Evolutionary conservation across 441 rosid species (phyloP).

Genomic region (Euphorbia schlechtendalii): DNA sequence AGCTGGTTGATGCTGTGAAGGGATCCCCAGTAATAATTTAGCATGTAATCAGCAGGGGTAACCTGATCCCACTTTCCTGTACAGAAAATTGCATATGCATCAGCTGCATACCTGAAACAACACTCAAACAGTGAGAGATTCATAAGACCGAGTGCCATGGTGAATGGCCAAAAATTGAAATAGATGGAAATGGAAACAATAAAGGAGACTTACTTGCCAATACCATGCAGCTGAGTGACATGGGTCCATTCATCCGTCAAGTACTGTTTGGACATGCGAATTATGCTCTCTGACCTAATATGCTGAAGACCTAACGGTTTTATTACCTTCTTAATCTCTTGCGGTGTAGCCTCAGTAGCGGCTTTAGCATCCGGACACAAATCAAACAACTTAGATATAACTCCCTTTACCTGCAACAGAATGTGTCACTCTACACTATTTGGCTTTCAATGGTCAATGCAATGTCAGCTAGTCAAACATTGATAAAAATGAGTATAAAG

Average conservation of each 20-base stretch:
- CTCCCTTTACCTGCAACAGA: constrained; percentile 36
- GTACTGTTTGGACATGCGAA: constrained; percentile 49
- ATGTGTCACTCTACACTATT: no score
- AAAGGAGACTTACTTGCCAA: constrained; percentile 60
- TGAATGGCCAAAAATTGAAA: no score
- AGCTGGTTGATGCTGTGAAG: background rate
- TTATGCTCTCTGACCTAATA: constrained; percentile 53
- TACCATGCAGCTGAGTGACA: constrained; percentile 63
- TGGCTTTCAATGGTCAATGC: no score
- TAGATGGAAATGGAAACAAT: background rate
- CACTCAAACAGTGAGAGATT: no score
- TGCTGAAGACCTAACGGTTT: constrained; percentile 47
- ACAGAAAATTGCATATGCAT: constrained; percentile 83
- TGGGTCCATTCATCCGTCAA: constrained; percentile 63
- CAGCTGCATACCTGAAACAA: constrained; percentile 63
- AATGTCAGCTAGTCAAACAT: no score
- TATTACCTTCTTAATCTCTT: constrained; percentile 40
- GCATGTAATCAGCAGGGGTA: constrained; percentile 42
- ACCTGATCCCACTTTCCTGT: constrained; percentile 61
- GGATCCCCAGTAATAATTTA: constrained; percentile 42
- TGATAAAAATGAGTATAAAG: background rate
- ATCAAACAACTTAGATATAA: constrained; percentile 37
- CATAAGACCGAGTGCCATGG: no score
- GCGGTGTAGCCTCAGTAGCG: constrained; percentile 31
- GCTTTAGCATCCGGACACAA: constrained; percentile 55